Base-by-base conservation (phyloP, 345 rosid species). In the Dovyalis caffra region DNA sequence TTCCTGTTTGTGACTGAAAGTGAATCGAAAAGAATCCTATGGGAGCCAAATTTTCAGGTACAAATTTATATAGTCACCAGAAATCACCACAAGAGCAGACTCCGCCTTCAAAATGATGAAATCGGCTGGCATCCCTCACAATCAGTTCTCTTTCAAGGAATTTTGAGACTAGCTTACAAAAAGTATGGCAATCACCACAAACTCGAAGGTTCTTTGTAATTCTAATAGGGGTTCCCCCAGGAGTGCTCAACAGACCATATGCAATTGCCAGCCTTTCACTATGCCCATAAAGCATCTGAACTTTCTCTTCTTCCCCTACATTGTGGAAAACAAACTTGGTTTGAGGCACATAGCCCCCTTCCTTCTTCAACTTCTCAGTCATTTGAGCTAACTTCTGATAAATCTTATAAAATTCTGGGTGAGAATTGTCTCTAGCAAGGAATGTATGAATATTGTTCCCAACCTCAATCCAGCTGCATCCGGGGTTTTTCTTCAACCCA, bases 391-490 rank as follows among this genome's bases (percentile, higher is more conserved):
- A 76, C 70, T 86, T 88, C 71, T 71, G 69, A 81, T 88, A 87
- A 71, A 92, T 92, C 74, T 76, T 78, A 61, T 74, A 69, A 32
- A 82, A 88, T 69, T 89, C 87, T 21, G 94, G 90, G 78, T 94
- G 98, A 73, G 88, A 88, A 73, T 84, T 92, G 85, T 92, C 98
- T 80, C 94, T 84, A 40, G 97, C 94, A 74, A 77, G 83, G 81
- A 92, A 94, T 21, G 88, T 77, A 81, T 92, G 98, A 74, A 90
- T 73, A 83, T 85, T 84, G 75, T 84, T 87, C 61, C 83, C 83
- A 29, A 91, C 74, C 84, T 91, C 95, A 82, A 91, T 84, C 98
- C 97, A 94, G 82, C 97, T 94, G 78, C 90, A 91, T 72, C 98
- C 97, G n/a, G 98, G 95, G 61, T 64, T 83, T 80, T 92, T 94